phyloP scores from a whole-genome alignment of 305 asterid genomes.

The Fraxinus nigra region DNA sequence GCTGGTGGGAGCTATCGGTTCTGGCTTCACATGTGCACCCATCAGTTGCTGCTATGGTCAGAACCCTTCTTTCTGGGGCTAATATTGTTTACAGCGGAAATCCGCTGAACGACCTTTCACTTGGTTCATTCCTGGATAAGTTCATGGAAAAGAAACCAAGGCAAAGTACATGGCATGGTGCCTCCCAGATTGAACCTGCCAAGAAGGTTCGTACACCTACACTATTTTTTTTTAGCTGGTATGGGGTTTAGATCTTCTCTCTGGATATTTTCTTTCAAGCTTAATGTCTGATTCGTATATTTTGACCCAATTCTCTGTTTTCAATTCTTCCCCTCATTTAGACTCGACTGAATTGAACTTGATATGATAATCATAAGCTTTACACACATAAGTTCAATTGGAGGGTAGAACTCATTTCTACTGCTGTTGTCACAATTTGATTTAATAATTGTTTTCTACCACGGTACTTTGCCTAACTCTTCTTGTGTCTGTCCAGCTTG shows the following conservation, averaged over 20 bases:
- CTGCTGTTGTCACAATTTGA: background rate
- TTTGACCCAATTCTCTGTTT: background rate
- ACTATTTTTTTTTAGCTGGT: background rate
- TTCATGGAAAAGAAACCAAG: constrained; percentile 96
- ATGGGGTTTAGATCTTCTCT: background rate
- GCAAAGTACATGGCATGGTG: constrained; percentile 82
- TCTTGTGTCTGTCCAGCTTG: constrained; percentile 41
- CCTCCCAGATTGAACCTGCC: constrained; percentile 84
- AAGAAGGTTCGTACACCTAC: constrained; percentile 57
- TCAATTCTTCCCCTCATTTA: background rate
- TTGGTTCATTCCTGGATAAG: constrained; percentile 82
- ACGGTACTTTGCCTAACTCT: background rate
- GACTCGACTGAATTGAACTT: background rate
- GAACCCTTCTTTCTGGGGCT: constrained; percentile 85
- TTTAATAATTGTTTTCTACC: background rate
- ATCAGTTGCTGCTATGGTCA: constrained; percentile 91
- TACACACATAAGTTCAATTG: background rate
- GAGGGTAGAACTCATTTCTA: background rate
- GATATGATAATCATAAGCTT: background rate
- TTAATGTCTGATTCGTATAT: background rate
- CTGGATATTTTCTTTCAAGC: background rate
- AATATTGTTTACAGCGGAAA: constrained; percentile 82
- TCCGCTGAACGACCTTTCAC: constrained; percentile 82
- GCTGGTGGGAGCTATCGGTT: constrained; percentile 89
- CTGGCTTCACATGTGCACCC: constrained; percentile 91